These are phyloP conservation scores for Termitomyces sp. DNA, from an alignment of 768 basidiomycete species.

Conservation along the genomic window DNA sequence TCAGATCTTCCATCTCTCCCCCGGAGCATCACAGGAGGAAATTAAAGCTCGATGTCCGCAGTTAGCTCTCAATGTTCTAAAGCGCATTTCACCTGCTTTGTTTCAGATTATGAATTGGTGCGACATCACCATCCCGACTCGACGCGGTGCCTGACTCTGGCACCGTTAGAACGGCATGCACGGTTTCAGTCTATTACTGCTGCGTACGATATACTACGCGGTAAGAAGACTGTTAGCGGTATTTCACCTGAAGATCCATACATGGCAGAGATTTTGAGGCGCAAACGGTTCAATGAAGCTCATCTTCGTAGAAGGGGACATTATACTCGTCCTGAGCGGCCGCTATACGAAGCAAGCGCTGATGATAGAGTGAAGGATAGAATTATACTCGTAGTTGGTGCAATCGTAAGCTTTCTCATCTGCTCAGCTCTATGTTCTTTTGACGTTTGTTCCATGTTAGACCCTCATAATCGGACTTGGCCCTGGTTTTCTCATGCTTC, in stretches of 20 bases:
- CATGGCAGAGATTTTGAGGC: constrained; percentile 45
- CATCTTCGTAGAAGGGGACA: constrained; percentile 20
- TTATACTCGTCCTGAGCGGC: constrained; percentile 12
- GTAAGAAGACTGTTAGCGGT: constrained; percentile 20
- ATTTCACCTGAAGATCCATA: constrained; percentile 34
- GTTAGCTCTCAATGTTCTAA: not conserved
- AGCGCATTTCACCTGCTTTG: not conserved
- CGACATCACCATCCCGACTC: constrained; percentile 69
- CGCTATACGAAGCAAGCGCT: constrained; percentile 25
- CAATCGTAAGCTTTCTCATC: constrained; percentile 34
- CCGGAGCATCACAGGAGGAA: constrained; percentile 48
- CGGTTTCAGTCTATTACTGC: constrained; percentile 61
- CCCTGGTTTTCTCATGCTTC: constrained; percentile 34
- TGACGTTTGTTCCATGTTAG: constrained; percentile 20
- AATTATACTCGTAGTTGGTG: constrained; percentile 40
- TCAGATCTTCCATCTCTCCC: constrained; percentile 68
- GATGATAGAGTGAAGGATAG: constrained; percentile 50
- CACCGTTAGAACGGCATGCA: constrained; percentile 43
- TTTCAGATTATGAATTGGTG: constrained; percentile 55
- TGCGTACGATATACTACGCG: constrained; percentile 57
- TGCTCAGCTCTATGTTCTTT: not conserved
- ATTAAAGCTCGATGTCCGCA: constrained; percentile 66
- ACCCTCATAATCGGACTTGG: constrained; percentile 40
- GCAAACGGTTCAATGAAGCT: constrained; percentile 37
- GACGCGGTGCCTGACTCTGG: constrained; percentile 31